Evolutionary conservation across 345 rosid species (phyloP).

Genomic region (Salix purpurea): DNA sequence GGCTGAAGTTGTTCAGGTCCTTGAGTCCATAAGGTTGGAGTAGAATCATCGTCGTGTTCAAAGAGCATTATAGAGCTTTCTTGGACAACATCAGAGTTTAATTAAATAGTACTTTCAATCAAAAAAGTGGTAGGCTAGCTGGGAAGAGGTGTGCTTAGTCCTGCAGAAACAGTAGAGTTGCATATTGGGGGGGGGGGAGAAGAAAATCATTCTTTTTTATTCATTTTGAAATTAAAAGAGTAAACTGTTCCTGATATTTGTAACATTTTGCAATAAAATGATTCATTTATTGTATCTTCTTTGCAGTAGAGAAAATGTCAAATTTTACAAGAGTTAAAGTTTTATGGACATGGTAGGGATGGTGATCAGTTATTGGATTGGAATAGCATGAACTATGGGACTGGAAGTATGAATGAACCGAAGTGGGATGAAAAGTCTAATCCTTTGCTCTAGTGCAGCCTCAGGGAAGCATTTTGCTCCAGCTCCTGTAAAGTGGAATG

Average conservation of each 20-base stretch:
- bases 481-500: background rate
- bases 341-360: background rate
- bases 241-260: constrained; percentile 24
- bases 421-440: too few relatives aligned
- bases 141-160: constrained; percentile 26
- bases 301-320: background rate
- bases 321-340: background rate
- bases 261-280: constrained; percentile 38
- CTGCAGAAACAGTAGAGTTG: constrained; percentile 27
- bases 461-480: background rate
- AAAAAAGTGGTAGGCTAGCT: constrained; percentile 15
- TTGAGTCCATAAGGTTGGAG: constrained; percentile 79
- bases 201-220: constrained; percentile 49
- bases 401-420: background rate
- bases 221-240: constrained; percentile 24
- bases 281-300: constrained; percentile 24
- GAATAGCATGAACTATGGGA: background rate
- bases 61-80: constrained; percentile 8
- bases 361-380: background rate
- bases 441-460: background rate
- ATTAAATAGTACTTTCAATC: constrained; percentile 8
- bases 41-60: constrained; percentile 37
- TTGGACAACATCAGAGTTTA: constrained; percentile 9
- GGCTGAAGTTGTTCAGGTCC: constrained; percentile 97
- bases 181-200: constrained; percentile 3